These are phyloP conservation scores for Neodidymelliopsis sp. DNA, from an alignment of 2,329 filamentous ascomycete genomes.

Conservation along the genomic window DNA sequence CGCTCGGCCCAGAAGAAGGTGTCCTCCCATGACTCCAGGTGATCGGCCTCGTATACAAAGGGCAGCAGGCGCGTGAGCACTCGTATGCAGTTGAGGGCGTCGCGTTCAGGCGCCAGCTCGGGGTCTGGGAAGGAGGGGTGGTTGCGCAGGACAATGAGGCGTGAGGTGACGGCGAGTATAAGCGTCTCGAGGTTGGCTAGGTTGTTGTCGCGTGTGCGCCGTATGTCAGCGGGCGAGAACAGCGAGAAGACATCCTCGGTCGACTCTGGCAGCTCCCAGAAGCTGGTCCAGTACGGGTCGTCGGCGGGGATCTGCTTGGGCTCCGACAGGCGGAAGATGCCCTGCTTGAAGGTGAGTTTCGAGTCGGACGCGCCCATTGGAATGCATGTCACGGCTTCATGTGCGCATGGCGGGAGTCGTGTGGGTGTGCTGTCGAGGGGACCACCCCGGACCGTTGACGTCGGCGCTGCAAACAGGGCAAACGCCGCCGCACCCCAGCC, in stretches of 20 bases:
- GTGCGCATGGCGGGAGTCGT: conserved; percentile 24
- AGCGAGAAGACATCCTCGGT: conserved; percentile 96
- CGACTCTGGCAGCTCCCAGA: conserved; percentile 96
- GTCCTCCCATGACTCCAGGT: conserved; percentile 84
- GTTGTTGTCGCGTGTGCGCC: conserved; percentile 83
- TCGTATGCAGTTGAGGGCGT: conserved; percentile 94
- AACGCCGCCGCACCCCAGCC: conserved; percentile 9
- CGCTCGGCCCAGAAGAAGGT: conserved; percentile 88
- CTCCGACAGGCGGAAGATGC: conserved; percentile 95
- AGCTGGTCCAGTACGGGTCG: conserved; percentile 93
- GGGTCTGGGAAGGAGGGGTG: conserved; percentile 90
- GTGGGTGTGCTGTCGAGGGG: conserved; percentile 8
- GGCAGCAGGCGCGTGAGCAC: conserved; percentile 89
- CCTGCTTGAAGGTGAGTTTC: conserved; percentile 98
- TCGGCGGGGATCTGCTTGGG: conserved; percentile 85
- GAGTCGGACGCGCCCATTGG: conserved; percentile 97
- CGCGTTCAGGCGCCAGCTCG: conserved; percentile 80
- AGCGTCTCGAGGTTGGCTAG: conserved; percentile 90
- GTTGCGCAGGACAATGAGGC: conserved; percentile 81
- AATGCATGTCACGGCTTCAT: conserved; percentile 43
- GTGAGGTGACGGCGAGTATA: conserved; percentile 81
- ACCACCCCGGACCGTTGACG: conserved; percentile 21
- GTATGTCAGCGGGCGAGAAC: conserved; percentile 81
- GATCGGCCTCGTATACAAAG: conserved; percentile 89
- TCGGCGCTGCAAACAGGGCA: conserved; percentile 34